Evolutionary conservation across 352 stramenopile genomes (phyloP), one percentile per base, ranked within the genome.

Genomic region (Nothophytophthora sp.): DNA sequence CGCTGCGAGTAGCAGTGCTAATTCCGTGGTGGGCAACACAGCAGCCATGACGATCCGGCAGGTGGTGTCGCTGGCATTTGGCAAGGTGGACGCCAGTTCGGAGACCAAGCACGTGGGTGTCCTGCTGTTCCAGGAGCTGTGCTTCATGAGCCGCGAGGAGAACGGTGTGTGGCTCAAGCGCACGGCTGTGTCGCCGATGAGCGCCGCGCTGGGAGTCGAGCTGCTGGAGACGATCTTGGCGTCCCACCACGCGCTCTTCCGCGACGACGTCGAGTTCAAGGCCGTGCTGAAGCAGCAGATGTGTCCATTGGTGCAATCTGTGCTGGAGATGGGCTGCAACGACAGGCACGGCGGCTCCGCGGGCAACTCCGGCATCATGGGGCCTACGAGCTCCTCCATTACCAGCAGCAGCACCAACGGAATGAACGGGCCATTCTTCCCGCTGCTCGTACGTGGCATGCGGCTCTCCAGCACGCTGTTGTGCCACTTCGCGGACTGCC

Each of bases 41-140:
- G 86, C 86, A 4, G 83, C 84, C 22, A 92, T 94, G 83, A 95
- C 86, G 51, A 88, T 95, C 55, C 79, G 86, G 1, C 87, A 96
- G 56, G 50, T 96, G 18, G 79, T 96, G 37, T 95, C 87, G 16
- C 75, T 94, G 19, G 81, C 86, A 23, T 96, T 95, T 34, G 81
- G 82, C 9, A 89, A 90, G 50, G 82, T 95, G 19, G 65, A 88
- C 52, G 63, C 70, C 15, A 92, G 73, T 29, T 45, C 58, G 0
- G 73, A 81, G 35, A 81, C 85, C 32, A 95, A 93, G 46, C 84
- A 79, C 23, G 82, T 92, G 2, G 82, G 85, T 5, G 81, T 95
- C 24, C 52, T 95, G 40, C 73, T 95, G 27, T 94, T 95, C 54
- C 83, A 95, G 53, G 86, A 95, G 50, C 59, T 95, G 23, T 95